Percentiles rank a stretch among this genome's conserved stretches.
These are phyloP conservation scores for Gossypium mustelinum DNA, from an alignment of 345 rosid species.

Conservation along the genomic window DNA sequence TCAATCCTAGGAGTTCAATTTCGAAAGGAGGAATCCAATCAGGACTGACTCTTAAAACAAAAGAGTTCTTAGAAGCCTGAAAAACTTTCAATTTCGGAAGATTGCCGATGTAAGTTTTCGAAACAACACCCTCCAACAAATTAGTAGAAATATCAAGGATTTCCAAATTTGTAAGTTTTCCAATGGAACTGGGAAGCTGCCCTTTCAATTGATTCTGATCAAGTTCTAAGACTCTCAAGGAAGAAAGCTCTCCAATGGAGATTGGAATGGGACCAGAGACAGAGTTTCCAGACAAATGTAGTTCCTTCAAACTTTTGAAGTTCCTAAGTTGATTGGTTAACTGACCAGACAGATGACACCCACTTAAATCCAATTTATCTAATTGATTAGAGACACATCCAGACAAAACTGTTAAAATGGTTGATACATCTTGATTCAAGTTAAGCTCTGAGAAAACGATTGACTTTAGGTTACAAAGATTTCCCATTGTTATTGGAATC, in stretches of 20 bases:
- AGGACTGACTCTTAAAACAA: not conserved
- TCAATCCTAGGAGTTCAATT: not conserved
- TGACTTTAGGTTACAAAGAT: not conserved
- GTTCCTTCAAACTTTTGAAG: not conserved
- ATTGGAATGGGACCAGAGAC: not conserved
- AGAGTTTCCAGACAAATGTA: not conserved
- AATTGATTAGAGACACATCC: not conserved
- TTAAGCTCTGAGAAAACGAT: not conserved
- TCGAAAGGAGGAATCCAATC: constrained; percentile 1
- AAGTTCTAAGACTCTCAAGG: constrained; percentile 8
- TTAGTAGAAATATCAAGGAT: not conserved
- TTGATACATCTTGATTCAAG: not conserved
- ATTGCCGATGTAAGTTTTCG: not conserved
- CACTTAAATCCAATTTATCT: not conserved
- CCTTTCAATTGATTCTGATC: not conserved
- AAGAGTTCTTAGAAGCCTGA: not conserved
- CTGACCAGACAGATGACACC: not conserved
- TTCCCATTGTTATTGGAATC: not conserved
- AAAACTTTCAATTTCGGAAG: not conserved
- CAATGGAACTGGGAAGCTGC: not conserved
- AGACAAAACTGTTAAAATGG: not conserved
- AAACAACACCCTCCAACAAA: not conserved
- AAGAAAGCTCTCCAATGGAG: not conserved
- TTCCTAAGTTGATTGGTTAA: not conserved
- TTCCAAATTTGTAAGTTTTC: not conserved